Conservation (phyloP, 2,329 filamentous ascomycete species). For the Exophiala aquamarina region DNA sequence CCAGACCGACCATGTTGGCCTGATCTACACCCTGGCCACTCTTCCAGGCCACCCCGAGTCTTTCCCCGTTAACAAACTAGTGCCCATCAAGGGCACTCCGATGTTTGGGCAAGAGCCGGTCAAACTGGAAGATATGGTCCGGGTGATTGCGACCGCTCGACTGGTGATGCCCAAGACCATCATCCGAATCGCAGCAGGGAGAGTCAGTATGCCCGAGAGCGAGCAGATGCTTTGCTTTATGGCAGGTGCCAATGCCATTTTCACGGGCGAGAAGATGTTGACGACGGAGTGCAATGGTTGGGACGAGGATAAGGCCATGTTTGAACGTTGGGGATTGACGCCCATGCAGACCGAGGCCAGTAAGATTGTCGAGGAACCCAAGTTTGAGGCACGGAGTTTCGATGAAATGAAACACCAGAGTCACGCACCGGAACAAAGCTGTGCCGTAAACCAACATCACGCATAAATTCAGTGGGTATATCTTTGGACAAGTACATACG, state of each 20-base stretch:
- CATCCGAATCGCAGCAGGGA: conserved; percentile 80
- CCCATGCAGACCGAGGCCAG: conserved; percentile 62
- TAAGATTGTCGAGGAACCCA: conserved; percentile 26
- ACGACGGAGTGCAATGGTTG: conserved; percentile 89
- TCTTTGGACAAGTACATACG: too few relatives aligned
- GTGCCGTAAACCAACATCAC: too few relatives aligned
- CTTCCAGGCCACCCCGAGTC: conserved; percentile 82
- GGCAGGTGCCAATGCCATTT: conserved; percentile 90
- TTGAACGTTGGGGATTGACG: conserved; percentile 75
- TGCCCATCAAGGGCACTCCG: conserved; percentile 87
- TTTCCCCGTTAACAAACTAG: conserved; percentile 87
- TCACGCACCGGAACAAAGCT: background rate
- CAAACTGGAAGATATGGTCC: conserved; percentile 73
- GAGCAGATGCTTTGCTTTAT: conserved; percentile 88
- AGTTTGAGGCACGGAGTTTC: conserved; percentile 28
- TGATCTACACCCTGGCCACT: conserved; percentile 79
- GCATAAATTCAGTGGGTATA: too few relatives aligned
- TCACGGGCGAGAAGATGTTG: conserved; percentile 94
- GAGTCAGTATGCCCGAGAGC: conserved; percentile 82
- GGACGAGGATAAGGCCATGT: conserved; percentile 84
- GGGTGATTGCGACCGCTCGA: conserved; percentile 80
- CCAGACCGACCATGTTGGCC: conserved; percentile 73
- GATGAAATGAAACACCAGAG: conserved; percentile 15
- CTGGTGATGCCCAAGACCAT: conserved; percentile 83
- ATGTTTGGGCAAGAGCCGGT: conserved; percentile 72